A percentile compares a stretch with the other conserved stretches of the same genome.
These are phyloP conservation scores for Ascosphaera aggregata DNA, from an alignment of 2,329 filamentous ascomycete genomes.

Conservation along the genomic window DNA sequence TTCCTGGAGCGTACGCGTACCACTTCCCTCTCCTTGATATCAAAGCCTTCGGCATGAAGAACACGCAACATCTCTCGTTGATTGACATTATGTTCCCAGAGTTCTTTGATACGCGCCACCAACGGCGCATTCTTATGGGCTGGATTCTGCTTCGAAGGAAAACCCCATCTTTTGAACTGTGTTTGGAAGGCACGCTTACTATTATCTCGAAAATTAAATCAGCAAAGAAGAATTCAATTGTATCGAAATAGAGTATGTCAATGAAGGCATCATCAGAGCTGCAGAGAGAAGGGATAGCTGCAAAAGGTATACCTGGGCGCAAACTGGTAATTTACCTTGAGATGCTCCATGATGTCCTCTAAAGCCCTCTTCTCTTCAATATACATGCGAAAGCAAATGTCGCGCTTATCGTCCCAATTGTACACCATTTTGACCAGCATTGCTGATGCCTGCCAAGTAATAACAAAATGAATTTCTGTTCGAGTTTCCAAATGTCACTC, in stretches of 20 bases:
- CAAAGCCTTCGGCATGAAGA: constrained; percentile 47
- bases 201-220: constrained; percentile 4
- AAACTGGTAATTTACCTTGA: constrained; percentile 41
- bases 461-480: neutral
- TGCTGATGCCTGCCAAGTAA: constrained; percentile 3
- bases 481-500: neutral
- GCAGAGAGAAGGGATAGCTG: neutral
- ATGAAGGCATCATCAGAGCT: neutral
- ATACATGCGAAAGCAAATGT: constrained; percentile 46
- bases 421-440: constrained; percentile 24
- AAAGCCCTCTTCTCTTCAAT: constrained; percentile 51
- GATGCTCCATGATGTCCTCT: constrained; percentile 50
- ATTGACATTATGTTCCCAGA: constrained; percentile 52
- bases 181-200: constrained; percentile 57
- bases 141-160: constrained; percentile 50
- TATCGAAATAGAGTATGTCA: too few relatives aligned
- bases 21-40: constrained; percentile 47
- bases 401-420: constrained; percentile 43
- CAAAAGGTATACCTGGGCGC: constrained; percentile 33
- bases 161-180: constrained; percentile 58
- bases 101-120: constrained; percentile 44
- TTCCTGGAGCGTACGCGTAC: constrained; percentile 46
- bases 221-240: too few relatives aligned
- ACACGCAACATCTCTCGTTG: constrained; percentile 52
- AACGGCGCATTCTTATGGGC: constrained; percentile 46